Evolutionary conservation across 768 basidiomycete species (phyloP).

Genomic region (Collybiopsis luxurians): DNA sequence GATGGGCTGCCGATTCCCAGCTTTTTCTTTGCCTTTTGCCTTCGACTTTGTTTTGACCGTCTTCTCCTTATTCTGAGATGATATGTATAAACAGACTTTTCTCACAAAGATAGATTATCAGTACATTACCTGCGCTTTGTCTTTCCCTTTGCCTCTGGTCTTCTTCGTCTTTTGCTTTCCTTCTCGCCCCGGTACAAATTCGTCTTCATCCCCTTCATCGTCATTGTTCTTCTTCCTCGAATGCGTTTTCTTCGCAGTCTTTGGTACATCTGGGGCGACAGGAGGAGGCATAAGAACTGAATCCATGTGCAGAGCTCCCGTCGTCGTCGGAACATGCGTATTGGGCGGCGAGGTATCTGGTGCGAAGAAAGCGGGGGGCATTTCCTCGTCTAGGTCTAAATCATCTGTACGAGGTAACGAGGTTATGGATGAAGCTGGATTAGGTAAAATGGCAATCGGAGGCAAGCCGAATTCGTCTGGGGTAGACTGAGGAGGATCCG

Average conservation of each 20-base stretch:
- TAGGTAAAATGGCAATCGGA: conserved; percentile 32
- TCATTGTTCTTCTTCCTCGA: conserved; percentile 32
- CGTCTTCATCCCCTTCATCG: conserved; percentile 19
- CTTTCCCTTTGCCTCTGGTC: conserved; percentile 18
- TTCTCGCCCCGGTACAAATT: conserved; percentile 7
- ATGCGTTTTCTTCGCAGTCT: conserved; percentile 19
- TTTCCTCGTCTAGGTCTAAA: conserved; percentile 14
- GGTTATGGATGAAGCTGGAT: conserved; percentile 16
- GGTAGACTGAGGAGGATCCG: conserved; percentile 32
- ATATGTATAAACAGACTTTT: too few relatives aligned
- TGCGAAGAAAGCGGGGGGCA: conserved; percentile 20
- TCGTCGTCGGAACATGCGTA: background rate
- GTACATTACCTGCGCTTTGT: conserved; percentile 18
- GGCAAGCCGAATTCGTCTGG: conserved; percentile 22
- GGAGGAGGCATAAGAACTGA: background rate
- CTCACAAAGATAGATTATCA: too few relatives aligned
- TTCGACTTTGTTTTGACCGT: conserved; percentile 26
- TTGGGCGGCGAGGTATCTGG: conserved; percentile 20
- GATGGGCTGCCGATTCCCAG: conserved; percentile 20
- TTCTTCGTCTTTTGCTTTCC: conserved; percentile 16
- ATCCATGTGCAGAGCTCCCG: background rate
- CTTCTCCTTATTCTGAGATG: conserved; percentile 23
- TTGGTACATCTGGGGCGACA: conserved; percentile 10
- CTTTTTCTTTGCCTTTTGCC: conserved; percentile 13
- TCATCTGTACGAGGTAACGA: conserved; percentile 10